A percentile compares a stretch with the other conserved stretches of the same genome.
Conservation (phyloP, 176 grass and related monocot genomes). For the Avena insularis region DNA sequence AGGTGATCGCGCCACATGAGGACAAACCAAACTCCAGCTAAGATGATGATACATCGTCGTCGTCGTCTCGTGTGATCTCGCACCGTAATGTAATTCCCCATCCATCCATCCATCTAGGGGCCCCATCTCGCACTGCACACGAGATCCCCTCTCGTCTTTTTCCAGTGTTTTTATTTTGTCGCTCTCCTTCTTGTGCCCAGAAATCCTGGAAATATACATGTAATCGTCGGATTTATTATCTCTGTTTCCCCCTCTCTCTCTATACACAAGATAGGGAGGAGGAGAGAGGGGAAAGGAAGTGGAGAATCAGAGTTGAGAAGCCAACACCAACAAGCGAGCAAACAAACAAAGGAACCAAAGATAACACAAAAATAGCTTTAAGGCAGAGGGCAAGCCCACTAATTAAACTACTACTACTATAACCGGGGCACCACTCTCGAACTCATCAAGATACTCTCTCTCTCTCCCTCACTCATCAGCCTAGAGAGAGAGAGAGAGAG, state of each 20-base stretch:
- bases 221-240: not conserved
- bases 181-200: not conserved
- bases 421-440: conserved; percentile 24
- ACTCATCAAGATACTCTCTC: conserved; percentile 40
- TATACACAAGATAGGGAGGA: too few relatives aligned
- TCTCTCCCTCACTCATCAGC: not conserved
- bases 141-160: conserved; percentile 16
- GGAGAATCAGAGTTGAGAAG: conserved; percentile 20
- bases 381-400: conserved; percentile 10
- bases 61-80: not conserved
- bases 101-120: not conserved
- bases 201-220: conserved; percentile 19
- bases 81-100: conserved; percentile 1
- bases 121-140: conserved; percentile 5
- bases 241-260: not conserved
- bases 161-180: conserved; percentile 26
- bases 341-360: conserved; percentile 54
- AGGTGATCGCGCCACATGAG: conserved; percentile 42
- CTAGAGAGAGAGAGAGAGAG: not conserved
- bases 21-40: conserved; percentile 74
- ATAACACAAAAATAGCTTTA: conserved; percentile 73
- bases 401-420: conserved; percentile 32
- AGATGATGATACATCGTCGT: conserved; percentile 38
- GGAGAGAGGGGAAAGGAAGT: not conserved
- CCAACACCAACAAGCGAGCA: conserved; percentile 54